Percentiles rank a stretch among this genome's conserved stretches.
Evolutionary conservation across 495 filamentous ascomycete genomes (phyloP).

Genomic region (Diplogelasinospora grovesii): DNA sequence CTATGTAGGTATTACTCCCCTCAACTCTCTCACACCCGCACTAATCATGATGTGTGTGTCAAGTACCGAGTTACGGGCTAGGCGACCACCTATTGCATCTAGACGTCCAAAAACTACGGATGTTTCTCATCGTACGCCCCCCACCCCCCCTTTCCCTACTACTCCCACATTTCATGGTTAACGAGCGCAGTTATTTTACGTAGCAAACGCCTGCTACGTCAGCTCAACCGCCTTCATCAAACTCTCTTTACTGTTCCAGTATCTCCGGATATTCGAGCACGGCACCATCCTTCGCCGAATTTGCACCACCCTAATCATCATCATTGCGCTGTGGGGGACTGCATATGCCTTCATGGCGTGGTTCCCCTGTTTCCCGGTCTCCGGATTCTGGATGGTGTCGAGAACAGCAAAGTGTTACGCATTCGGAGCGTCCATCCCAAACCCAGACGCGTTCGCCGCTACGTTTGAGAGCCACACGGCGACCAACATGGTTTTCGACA

Average conservation of each 20-base stretch:
- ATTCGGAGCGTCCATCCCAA: conserved; percentile 14
- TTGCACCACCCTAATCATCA: conserved; percentile 12
- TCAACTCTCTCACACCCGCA: not conserved
- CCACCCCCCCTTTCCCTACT: conserved; percentile 1
- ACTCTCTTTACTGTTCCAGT: conserved; percentile 29
- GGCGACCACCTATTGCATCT: too few relatives aligned
- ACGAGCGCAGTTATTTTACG: conserved; percentile 19
- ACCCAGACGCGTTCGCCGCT: conserved; percentile 18
- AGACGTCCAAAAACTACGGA: conserved; percentile 10
- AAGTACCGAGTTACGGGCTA: too few relatives aligned
- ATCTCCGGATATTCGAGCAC: conserved; percentile 24
- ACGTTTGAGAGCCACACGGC: conserved; percentile 27
- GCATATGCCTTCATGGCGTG: conserved; percentile 27
- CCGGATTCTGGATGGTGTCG: conserved; percentile 14
- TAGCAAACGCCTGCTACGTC: conserved; percentile 23
- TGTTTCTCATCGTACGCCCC: conserved; percentile 17
- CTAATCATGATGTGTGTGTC: not conserved
- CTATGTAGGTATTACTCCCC: not conserved
- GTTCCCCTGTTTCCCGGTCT: conserved; percentile 26
- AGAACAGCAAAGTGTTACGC: conserved; percentile 21
- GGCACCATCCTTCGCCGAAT: conserved; percentile 12
- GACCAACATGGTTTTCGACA: conserved; percentile 27
- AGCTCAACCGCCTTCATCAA: conserved; percentile 28
- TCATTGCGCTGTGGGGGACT: conserved; percentile 24
- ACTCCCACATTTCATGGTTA: too few relatives aligned